phyloP scores from a whole-genome alignment of 2,329 filamentous ascomycete species.

The Alternaria postmessia region DNA sequence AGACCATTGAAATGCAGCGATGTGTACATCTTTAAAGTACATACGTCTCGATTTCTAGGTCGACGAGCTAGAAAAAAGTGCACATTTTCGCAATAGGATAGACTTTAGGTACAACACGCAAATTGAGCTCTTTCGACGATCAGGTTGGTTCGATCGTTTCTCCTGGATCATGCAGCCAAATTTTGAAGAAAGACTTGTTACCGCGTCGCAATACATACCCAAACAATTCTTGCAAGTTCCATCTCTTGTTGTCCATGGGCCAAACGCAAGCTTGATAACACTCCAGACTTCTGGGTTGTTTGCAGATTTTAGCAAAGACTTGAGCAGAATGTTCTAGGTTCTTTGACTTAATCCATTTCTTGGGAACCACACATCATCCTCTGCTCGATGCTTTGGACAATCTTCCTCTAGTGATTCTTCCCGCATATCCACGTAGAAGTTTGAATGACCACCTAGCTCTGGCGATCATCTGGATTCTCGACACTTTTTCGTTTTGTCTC shows the following conservation, averaged over 20 bases:
- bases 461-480: background rate
- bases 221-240: too few species aligned
- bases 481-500: background rate
- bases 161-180: background rate
- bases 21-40: background rate
- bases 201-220: too few species aligned
- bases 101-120: background rate
- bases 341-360: background rate
- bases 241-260: too few species aligned
- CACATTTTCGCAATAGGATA: background rate
- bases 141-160: background rate
- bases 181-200: background rate
- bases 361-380: background rate
- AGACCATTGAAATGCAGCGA: background rate
- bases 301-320: too few species aligned
- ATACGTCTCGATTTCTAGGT: background rate
- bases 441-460: background rate
- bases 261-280: too few species aligned
- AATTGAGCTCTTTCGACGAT: background rate
- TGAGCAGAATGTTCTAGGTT: background rate
- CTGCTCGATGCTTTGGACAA: background rate
- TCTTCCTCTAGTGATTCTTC: background rate
- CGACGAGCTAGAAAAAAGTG: background rate
- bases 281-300: too few species aligned
- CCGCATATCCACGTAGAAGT: background rate